Percentiles rank a stretch among this genome's conserved stretches.
phyloP scores from a whole-genome alignment of 1,284 basidiomycete genomes.

The Hymenochaete sp. region DNA sequence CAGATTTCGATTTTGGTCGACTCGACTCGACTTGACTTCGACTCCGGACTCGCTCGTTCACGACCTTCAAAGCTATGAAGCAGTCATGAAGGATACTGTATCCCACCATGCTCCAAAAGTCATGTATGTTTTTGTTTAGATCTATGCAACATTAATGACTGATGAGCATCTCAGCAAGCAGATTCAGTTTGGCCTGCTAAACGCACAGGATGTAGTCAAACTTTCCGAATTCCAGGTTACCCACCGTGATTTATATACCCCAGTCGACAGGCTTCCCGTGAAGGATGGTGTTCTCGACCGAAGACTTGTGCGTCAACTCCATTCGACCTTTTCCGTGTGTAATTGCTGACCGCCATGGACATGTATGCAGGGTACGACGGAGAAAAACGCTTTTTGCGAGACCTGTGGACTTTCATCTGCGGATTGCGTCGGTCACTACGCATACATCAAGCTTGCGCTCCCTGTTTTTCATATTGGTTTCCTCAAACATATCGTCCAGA shows the following conservation, averaged over 20 bases:
- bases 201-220: conserved; percentile 88
- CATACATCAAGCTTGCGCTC: conserved; percentile 92
- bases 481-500: conserved; percentile 91
- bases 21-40: no score
- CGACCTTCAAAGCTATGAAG: background rate
- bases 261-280: conserved; percentile 73
- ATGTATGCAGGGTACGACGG: conserved; percentile 78
- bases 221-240: conserved; percentile 93
- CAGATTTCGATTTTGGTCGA: background rate
- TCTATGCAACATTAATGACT: background rate
- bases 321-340: background rate
- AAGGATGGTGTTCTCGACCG: conserved; percentile 87
- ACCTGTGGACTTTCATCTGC: conserved; percentile 91
- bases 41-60: background rate
- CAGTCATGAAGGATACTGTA: conserved; percentile 76
- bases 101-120: conserved; percentile 85
- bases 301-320: conserved; percentile 55
- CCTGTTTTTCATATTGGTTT: conserved; percentile 98
- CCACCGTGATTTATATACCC: conserved; percentile 82
- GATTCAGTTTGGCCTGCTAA: conserved; percentile 88
- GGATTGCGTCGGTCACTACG: conserved; percentile 97
- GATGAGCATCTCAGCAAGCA: conserved; percentile 57
- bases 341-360: conserved; percentile 12
- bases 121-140: conserved; percentile 53
- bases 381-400: conserved; percentile 88